Evolutionary conservation across 176 grass and related monocot species (phyloP).

Genomic region (Aechmea fasciata): DNA sequence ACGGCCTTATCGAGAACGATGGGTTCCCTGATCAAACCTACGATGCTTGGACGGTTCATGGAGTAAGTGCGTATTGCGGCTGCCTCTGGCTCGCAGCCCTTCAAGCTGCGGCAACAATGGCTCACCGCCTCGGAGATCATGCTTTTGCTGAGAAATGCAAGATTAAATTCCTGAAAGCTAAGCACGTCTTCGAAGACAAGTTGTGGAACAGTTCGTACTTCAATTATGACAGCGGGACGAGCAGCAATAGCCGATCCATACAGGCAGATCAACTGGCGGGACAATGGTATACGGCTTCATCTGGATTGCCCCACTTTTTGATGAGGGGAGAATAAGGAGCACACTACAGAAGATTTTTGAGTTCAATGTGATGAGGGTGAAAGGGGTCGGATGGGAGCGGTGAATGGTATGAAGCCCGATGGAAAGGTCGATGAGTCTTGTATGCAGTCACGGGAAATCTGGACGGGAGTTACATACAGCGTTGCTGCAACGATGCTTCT

Average conservation of each 20-base stretch:
- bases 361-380: conserved; percentile 95
- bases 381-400: conserved; percentile 86
- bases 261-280: conserved; percentile 91
- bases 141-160: conserved; percentile 75
- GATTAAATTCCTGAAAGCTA: conserved; percentile 76
- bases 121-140: conserved; percentile 57
- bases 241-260: conserved; percentile 69
- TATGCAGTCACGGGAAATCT: conserved; percentile 97
- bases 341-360: conserved; percentile 93
- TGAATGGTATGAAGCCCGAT: conserved; percentile 84
- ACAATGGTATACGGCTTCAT: conserved; percentile 81
- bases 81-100: conserved; percentile 92
- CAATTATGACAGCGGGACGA: conserved; percentile 84
- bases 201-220: conserved; percentile 94
- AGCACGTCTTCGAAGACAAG: conserved; percentile 57
- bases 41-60: conserved; percentile 88
- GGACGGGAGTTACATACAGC: conserved; percentile 90
- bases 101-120: conserved; percentile 75
- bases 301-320: conserved; percentile 73
- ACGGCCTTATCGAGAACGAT: conserved; percentile 86
- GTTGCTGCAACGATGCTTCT: conserved; percentile 81
- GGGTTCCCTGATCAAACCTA: conserved; percentile 98
- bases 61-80: conserved; percentile 83
- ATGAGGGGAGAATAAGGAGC: conserved; percentile 60
- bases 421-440: conserved; percentile 93